Evolutionary conservation across 345 rosid species (phyloP), one percentile per base, ranked within the genome.

Genomic region (Euphorbia peplus): DNA sequence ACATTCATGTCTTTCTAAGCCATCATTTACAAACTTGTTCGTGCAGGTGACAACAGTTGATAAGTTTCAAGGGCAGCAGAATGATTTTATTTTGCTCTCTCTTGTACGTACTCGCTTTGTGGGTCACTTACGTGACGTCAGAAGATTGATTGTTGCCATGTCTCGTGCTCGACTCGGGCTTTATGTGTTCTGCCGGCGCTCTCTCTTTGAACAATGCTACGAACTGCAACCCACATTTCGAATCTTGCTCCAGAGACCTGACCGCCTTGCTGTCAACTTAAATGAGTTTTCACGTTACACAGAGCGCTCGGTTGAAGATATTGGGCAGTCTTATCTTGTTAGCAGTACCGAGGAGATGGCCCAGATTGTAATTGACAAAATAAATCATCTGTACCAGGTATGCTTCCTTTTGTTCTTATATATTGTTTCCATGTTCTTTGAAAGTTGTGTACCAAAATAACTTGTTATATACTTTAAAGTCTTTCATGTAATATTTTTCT

Each of bases 31-130:
- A 12, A 25, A 35, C 44, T 15, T 35, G 15, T 13, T 63, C 14
- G 5, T 75, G 52, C 86, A 95, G 99, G 90, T 95, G 59, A 77
- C 99, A 3, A 95, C 99, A 1, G 99, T 95, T 67, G 99, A 95
- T 77, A 95, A 95, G 82, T 95, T 95, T 83, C 99, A 95, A 85
- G 99, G 99, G 46, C 99, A 95, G 75, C 99, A 95, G 70, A 95
- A 95, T 75, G 97, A 95, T 74, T 84, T 95, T 63, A 87, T 91
- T 29, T 85, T 95, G 85, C 84, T 95, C 30, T 95, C 99, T 72
- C 97, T 95, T 52, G 96, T 95, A 59, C 95, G 96, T 8, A 87
- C 95, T 60, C 97, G 96, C 67, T 95, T 89, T 76, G 99, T 95
- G 25, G 99, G 99, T 70, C 99, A 91, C 82, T 87, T 95, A 67